These are phyloP conservation scores for Backusella tarrabulga DNA, from an alignment of 192 early-diverging fungal genomes.

Conservation along the genomic window DNA sequence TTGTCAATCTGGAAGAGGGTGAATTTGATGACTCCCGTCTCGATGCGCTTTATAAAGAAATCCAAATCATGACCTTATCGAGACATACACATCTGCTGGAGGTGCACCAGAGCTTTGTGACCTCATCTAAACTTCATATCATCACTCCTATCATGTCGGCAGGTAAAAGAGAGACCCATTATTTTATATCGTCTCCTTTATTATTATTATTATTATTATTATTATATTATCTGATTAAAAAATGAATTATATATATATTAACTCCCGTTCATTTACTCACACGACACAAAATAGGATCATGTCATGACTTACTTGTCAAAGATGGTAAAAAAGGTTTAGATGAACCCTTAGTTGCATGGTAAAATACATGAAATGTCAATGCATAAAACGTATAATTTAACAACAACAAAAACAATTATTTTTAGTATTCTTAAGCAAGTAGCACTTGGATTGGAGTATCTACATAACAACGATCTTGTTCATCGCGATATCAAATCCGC, in stretches of 20 bases:
- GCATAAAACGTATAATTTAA: neutral
- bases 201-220: neutral
- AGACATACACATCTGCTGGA: constrained; percentile 28
- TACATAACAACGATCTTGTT: constrained; percentile 62
- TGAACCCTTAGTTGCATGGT: constrained; percentile 29
- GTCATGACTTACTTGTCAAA: constrained; percentile 21
- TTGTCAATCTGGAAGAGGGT: neutral
- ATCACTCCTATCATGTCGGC: constrained; percentile 37
- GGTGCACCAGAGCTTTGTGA: constrained; percentile 30
- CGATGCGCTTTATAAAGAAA: constrained; percentile 27
- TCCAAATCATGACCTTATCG: constrained; percentile 34
- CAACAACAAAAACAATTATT: neutral
- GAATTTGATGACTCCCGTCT: constrained; percentile 19
- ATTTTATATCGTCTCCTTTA: neutral
- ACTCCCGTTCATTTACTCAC: neutral
- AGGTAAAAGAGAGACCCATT: neutral
- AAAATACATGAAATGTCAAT: neutral
- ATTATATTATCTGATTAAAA: too few species aligned
- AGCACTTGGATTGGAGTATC: constrained; percentile 61
- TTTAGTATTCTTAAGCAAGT: constrained; percentile 34
- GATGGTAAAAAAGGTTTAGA: constrained; percentile 16
- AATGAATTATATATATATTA: neutral
- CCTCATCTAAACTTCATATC: constrained; percentile 28
- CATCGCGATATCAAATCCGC: constrained; percentile 73
- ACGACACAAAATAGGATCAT: constrained; percentile 20